phyloP scores from a whole-genome alignment of 2,329 filamentous ascomycete genomes.

The Torrubiella hemipterigena region DNA sequence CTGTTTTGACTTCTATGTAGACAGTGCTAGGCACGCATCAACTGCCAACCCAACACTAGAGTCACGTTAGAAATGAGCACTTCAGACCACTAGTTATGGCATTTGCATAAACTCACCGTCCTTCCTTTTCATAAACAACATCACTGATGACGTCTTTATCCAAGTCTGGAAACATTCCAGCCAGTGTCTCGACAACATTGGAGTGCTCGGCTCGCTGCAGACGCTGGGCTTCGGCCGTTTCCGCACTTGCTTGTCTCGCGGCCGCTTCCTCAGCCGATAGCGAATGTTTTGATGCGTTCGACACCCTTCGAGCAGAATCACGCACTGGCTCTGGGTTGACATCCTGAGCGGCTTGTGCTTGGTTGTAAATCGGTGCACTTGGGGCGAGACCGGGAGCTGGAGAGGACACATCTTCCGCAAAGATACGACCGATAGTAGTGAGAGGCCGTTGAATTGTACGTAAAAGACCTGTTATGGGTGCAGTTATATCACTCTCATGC shows the following conservation, averaged over 20 bases:
- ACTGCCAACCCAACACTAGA: conserved; percentile 70
- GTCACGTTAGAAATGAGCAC: background rate
- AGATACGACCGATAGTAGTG: conserved; percentile 87
- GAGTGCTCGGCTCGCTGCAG: conserved; percentile 76
- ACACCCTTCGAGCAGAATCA: conserved; percentile 20
- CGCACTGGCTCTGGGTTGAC: conserved; percentile 17
- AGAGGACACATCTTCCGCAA: conserved; percentile 54
- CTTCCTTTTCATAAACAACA: conserved; percentile 91
- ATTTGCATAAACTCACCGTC: conserved; percentile 50
- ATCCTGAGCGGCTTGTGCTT: no score
- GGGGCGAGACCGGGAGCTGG: conserved; percentile 19
- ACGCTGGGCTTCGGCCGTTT: conserved; percentile 74
- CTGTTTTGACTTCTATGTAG: conserved; percentile 28
- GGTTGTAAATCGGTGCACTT: conserved; percentile 18
- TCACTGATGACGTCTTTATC: conserved; percentile 93
- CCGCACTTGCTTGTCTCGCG: conserved; percentile 79
- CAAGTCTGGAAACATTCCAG: conserved; percentile 93
- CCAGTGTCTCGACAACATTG: conserved; percentile 85
- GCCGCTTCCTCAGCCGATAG: conserved; percentile 76
- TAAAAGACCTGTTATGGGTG: conserved; percentile 73
- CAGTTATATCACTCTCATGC: conserved; percentile 58
- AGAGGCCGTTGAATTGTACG: conserved; percentile 85
- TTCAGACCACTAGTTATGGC: background rate
- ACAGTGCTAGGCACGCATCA: conserved; percentile 69
- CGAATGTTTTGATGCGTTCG: conserved; percentile 21